Percentiles rank a stretch among this genome's conserved stretches.
These are phyloP conservation scores for Camelina hispida DNA, from an alignment of 345 rosid species.

Conservation along the genomic window DNA sequence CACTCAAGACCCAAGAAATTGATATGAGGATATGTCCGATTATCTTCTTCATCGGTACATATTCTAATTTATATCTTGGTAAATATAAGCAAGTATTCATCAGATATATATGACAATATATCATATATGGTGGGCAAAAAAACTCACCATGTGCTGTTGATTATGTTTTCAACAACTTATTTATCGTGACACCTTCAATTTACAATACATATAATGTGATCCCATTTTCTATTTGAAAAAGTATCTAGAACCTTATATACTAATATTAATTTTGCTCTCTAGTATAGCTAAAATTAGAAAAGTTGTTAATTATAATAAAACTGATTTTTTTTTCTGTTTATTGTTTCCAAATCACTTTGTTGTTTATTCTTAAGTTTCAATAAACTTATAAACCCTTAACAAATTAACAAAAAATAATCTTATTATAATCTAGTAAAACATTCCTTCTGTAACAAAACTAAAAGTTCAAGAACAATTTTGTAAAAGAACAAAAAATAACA, in stretches of 20 bases:
- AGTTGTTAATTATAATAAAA: no score
- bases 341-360: no score
- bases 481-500: slow-evolving; percentile 2
- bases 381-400: background rate
- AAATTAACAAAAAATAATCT: no score
- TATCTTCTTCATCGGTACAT: background rate
- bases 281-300: no score
- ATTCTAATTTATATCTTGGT: background rate
- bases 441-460: background rate
- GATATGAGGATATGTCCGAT: background rate
- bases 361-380: slow-evolving; percentile 1
- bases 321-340: no score
- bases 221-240: background rate
- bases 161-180: slow-evolving; percentile 5
- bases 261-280: no score
- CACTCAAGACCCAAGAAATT: background rate
- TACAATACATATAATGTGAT: background rate
- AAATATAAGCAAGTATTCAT: background rate
- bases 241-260: background rate
- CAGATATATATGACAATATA: background rate
- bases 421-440: background rate
- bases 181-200: background rate
- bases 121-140: background rate
- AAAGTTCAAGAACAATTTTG: background rate
- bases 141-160: slow-evolving; percentile 4